Evolutionary conservation across 2,329 filamentous ascomycete species (phyloP), one percentile per base, ranked within the genome.

Genomic region (Fusarium paranaense): DNA sequence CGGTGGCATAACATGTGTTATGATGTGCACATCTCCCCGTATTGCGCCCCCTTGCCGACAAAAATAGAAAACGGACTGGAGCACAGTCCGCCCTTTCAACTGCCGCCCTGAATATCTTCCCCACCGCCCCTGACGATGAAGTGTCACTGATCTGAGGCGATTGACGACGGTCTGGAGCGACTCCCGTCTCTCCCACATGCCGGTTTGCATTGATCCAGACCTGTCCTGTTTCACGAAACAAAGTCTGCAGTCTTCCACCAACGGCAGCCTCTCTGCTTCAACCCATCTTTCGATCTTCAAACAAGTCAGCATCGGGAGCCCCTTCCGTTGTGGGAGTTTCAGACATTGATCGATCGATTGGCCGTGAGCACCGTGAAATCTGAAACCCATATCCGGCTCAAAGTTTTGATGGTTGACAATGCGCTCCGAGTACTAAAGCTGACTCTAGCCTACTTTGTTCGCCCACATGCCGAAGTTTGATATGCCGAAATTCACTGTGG

Each of bases 121-220:
- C 74, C 74, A 73, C 73, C 64, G 59, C 74, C 74, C 74, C 74
- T 76, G 74, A 76, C 74, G 71, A 76, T 76, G 72, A 68, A 66
- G 59, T 40, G 57, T 62, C 47, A 64, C 70, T 63, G 62, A 60
- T 59, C 56, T 35, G 62, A 57, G 50, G 30, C 57, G 38, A 62
- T 30, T 59, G 60, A 60, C 62, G 69, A 62, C 50, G 32, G 70
- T 66, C 33, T 62, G 59, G 66, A 59, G 54, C 62, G 22, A 56
- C 58, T 70, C 54, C 52, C 57, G 25, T 18, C 47, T 61, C 64
- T 38, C 65, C 59, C 67, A 67, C 58, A 57, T 72, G 59, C 58
- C 60, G 58, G 18, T 18, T 61, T 72, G 64, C 70, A 71, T 69
- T 64, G 56, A 56, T 62, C 32, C 42, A 59, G 73, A 47, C 35